Base-by-base conservation (phyloP, 208 protist species). In the Novymonas esmeraldas region DNA sequence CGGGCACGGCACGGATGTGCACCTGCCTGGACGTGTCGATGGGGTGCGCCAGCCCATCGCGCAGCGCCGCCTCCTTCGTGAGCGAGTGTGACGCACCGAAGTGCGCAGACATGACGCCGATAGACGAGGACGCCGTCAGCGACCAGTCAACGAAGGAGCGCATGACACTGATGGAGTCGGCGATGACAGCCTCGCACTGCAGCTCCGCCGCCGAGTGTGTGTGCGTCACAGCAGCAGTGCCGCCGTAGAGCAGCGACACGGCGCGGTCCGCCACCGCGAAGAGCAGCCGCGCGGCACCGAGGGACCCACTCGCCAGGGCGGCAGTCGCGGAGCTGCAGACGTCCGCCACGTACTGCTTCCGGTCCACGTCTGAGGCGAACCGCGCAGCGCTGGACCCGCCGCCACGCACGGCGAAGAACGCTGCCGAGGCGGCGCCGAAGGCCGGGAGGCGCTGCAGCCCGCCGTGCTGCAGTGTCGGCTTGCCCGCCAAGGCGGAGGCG, bases 41-140 rank as follows among this genome's bases (percentile, higher is more conserved):
- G 10, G 74, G 72, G 50, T 92, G 87, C 2, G 87, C 74, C 24
- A 57, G 58, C 33, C 87, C 85, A 52, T 88, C 78, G 6, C 77
- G 79, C 26, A 96, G 64, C 11, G 70, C 74, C 3, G 85, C 87
- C 80, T 96, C 90, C 76, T 96, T 96, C 28, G 58, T 81, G 33
- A 77, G 50, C 7, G 62, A 58, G 46, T 73, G 62, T 18, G 76
- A 61, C 2, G 76, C 56, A 26, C 87, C 87, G 14, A 91, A 70
- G 73, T 95, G 84, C 3, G 87, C 85, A 7, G 85, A 78, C 41
- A 95, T 82, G 24, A 79, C 71, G 18, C 90, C 87, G 5, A 94
- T 71, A 54, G 76, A 58, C n/a, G 81, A 73, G 10, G 84, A 78
- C 22, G 82, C 70, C 28, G 70, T 60, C 22, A 92, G 69, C 10